These are phyloP conservation scores for Colletotrichum phormii DNA, from an alignment of 2,329 filamentous ascomycete genomes.

Conservation along the genomic window DNA sequence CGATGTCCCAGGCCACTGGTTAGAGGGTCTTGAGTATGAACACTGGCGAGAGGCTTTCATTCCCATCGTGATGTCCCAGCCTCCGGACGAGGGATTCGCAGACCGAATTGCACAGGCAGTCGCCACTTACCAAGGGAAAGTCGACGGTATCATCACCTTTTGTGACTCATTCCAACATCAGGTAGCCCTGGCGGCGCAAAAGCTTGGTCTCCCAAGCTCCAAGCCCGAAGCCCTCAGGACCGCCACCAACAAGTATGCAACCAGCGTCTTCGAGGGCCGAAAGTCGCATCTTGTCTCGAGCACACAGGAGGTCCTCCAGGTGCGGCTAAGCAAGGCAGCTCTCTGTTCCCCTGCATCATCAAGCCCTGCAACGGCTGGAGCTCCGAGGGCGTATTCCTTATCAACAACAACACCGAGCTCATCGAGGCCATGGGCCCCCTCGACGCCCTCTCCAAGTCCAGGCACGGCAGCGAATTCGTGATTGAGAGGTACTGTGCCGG, in stretches of 20 bases:
- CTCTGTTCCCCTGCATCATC: conserved; percentile 47
- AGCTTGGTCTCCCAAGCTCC: background rate
- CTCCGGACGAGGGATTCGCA: background rate
- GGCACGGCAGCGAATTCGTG: conserved; percentile 31
- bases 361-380: conserved; percentile 50
- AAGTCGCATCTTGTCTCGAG: background rate
- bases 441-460: conserved; percentile 4
- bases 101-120: background rate
- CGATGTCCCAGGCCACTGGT: background rate
- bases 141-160: background rate
- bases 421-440: conserved; percentile 38
- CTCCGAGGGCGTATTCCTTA: conserved; percentile 47
- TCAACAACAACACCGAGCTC: conserved; percentile 43
- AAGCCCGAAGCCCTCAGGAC: background rate
- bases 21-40: background rate
- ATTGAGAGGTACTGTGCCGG: conserved; percentile 39
- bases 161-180: background rate
- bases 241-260: background rate
- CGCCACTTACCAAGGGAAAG: background rate
- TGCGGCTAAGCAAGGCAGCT: background rate
- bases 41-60: background rate
- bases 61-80: background rate
- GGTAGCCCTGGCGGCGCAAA: background rate
- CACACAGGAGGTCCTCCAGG: background rate
- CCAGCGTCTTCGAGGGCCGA: background rate